These are phyloP conservation scores for Murraya paniculata DNA, from an alignment of 345 rosid genomes.

Conservation along the genomic window DNA sequence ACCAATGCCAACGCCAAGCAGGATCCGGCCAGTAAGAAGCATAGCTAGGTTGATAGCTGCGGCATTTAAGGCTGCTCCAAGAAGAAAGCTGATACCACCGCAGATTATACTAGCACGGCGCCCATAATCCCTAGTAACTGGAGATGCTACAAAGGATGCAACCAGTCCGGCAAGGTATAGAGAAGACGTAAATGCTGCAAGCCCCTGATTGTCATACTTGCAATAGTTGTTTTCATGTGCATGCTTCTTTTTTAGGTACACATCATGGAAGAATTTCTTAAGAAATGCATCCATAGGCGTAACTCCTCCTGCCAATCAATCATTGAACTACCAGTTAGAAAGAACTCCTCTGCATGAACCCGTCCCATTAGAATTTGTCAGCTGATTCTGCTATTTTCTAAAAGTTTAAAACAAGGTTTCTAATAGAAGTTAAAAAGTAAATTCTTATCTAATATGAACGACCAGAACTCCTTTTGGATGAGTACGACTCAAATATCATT, in stretches of 20 bases:
- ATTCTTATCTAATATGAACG: not conserved
- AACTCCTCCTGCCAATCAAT: constrained; percentile 67
- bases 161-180: constrained; percentile 87
- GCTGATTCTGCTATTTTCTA: not conserved
- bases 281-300: constrained; percentile 88
- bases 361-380: not conserved
- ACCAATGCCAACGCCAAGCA: constrained; percentile 94
- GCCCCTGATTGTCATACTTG: constrained; percentile 74
- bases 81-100: constrained; percentile 78
- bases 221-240: constrained; percentile 94
- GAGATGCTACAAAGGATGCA: constrained; percentile 76
- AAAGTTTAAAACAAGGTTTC: not conserved
- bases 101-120: constrained; percentile 78
- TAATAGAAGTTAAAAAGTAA: not conserved
- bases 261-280: constrained; percentile 56
- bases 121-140: constrained; percentile 70
- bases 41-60: constrained; percentile 60
- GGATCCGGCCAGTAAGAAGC: constrained; percentile 80
- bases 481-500: not conserved
- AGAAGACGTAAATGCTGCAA: constrained; percentile 88
- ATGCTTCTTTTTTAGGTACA: constrained; percentile 57
- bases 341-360: not conserved
- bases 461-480: too few species aligned
- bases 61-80: constrained; percentile 74
- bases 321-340: not conserved